Evolutionary conservation across 2,329 filamentous ascomycete species (phyloP).

Genomic region (Cercospora sp.): DNA sequence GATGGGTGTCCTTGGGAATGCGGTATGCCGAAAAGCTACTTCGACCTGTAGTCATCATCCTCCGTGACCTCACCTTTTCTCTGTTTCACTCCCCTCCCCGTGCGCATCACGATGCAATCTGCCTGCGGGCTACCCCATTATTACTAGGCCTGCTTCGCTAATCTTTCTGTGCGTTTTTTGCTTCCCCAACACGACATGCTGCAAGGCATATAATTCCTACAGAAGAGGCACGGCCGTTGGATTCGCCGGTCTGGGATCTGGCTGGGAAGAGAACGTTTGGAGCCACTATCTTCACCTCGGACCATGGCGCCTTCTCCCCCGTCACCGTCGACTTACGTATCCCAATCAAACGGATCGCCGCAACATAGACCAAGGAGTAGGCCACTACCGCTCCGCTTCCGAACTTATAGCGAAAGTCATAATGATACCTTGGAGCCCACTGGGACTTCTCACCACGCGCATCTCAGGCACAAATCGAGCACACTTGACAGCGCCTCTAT

Average conservation of each 20-base stretch:
- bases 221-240: neutral
- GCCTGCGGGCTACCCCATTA: neutral
- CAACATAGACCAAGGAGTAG: slow-evolving; percentile 21
- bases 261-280: neutral
- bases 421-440: slow-evolving; percentile 20
- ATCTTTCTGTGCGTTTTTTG: neutral
- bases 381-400: slow-evolving; percentile 25
- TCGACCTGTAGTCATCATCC: slow-evolving; percentile 6
- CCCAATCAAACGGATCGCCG: slow-evolving; percentile 3
- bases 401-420: slow-evolving; percentile 25
- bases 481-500: slow-evolving; percentile 16
- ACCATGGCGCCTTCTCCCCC: slow-evolving; percentile 1
- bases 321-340: neutral
- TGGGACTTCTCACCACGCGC: slow-evolving; percentile 15
- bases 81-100: neutral
- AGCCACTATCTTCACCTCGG: neutral
- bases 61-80: slow-evolving; percentile 7
- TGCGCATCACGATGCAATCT: slow-evolving; percentile 1
- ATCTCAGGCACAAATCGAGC: slow-evolving; percentile 21
- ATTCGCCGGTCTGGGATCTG: neutral
- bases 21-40: slow-evolving; percentile 12
- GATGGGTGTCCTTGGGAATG: slow-evolving; percentile 4
- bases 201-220: neutral
- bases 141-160: neutral
- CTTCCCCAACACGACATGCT: neutral